These are phyloP conservation scores for Colletotrichum karsti DNA, from an alignment of 2,329 filamentous ascomycete genomes.

Conservation along the genomic window DNA sequence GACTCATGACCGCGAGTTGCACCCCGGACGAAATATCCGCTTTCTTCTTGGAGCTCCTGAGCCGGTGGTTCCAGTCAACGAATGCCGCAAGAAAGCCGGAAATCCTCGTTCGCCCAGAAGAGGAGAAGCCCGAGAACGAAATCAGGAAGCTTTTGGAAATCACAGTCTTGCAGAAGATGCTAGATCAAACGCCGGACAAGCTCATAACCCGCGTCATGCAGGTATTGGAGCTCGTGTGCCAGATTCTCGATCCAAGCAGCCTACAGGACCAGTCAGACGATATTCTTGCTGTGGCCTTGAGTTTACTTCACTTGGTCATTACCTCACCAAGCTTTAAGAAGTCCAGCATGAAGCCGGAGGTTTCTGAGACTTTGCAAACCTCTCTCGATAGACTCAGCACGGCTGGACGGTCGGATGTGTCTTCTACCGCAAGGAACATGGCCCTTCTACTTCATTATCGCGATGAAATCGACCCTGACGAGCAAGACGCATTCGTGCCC, in stretches of 20 bases:
- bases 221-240: conserved; percentile 69
- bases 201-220: conserved; percentile 71
- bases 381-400: conserved; percentile 55
- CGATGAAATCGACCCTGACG: conserved; percentile 58
- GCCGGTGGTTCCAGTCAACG: conserved; percentile 60
- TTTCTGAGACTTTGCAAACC: conserved; percentile 55
- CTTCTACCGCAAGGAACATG: conserved; percentile 65
- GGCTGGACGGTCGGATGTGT: conserved; percentile 49
- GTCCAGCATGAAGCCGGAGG: conserved; percentile 49
- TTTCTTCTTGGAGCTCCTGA: conserved; percentile 68
- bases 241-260: conserved; percentile 62
- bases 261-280: conserved; percentile 54
- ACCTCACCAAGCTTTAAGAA: conserved; percentile 65
- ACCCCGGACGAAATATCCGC: conserved; percentile 65
- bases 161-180: conserved; percentile 71
- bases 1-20: conserved; percentile 57
- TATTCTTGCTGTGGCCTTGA: conserved; percentile 62
- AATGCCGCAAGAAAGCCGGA: conserved; percentile 35
- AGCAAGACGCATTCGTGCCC: conserved; percentile 45
- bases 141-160: conserved; percentile 62
- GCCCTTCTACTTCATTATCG: conserved; percentile 63
- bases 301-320: conserved; percentile 68
- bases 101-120: conserved; percentile 34
- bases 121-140: conserved; percentile 47
- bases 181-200: conserved; percentile 69